A percentile compares a stretch with the other conserved stretches of the same genome.
These are phyloP conservation scores for Pseudopediastrum boryanum DNA, from an alignment of 139 green algal species.

Conservation along the genomic window DNA sequence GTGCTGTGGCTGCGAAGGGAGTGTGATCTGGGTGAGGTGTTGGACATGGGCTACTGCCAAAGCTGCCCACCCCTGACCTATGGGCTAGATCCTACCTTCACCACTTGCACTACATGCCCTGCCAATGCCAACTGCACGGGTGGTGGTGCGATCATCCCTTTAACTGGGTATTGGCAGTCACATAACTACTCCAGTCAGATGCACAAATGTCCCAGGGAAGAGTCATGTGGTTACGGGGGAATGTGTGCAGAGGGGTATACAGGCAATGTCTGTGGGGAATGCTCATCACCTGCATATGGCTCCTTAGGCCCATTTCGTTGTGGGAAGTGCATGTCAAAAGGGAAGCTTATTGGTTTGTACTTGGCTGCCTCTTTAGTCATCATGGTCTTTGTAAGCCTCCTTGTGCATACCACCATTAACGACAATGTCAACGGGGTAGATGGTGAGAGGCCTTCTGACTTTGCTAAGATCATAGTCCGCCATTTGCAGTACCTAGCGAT, in stretches of 20 bases:
- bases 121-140: conserved; percentile 35
- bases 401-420: not conserved
- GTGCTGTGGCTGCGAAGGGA: not conserved
- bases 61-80: not conserved
- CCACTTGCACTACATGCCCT: conserved; percentile 34
- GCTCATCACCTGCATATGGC: not conserved
- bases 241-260: conserved; percentile 21
- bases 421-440: not conserved
- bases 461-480: not conserved
- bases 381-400: not conserved
- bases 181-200: conserved; percentile 36
- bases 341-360: not conserved
- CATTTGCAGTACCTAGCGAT: conserved; percentile 12
- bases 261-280: conserved; percentile 43
- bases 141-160: conserved; percentile 24
- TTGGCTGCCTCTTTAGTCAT: not conserved
- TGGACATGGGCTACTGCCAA: not conserved
- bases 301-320: not conserved
- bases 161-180: conserved; percentile 28
- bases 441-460: not conserved
- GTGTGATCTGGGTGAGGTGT: not conserved
- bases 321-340: not conserved
- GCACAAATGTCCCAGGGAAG: conserved; percentile 32
- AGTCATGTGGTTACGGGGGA: conserved; percentile 10
- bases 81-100: not conserved